phyloP scores from a whole-genome alignment of 495 filamentous ascomycete species.

The Xylaria grammica region DNA sequence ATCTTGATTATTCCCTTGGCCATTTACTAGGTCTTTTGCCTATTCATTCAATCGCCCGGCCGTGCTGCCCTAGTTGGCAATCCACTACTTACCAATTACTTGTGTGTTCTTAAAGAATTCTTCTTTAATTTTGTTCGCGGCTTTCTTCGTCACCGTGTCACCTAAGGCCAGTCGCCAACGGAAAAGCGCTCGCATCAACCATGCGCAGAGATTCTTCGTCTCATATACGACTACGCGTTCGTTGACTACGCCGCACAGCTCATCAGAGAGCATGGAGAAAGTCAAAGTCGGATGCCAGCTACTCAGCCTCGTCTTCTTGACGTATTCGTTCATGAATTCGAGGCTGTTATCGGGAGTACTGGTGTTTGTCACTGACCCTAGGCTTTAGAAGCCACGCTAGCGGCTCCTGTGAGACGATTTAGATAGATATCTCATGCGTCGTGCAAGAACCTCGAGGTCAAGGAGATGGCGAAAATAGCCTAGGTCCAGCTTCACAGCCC shows the following conservation, averaged over 20 bases:
- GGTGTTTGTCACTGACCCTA: background rate
- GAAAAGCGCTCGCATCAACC: conserved; percentile 57
- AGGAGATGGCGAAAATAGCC: background rate
- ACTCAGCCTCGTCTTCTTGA: conserved; percentile 22
- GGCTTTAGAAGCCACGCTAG: background rate
- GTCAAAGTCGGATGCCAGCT: conserved; percentile 47
- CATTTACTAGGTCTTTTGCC: too few species aligned
- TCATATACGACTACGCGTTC: conserved; percentile 51
- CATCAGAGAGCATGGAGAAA: conserved; percentile 52
- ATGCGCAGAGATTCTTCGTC: conserved; percentile 36
- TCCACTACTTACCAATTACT: too few species aligned
- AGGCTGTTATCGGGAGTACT: background rate
- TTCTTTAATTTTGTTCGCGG: conserved; percentile 41
- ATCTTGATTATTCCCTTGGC: too few species aligned
- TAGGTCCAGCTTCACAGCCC: background rate
- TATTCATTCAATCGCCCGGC: too few species aligned
- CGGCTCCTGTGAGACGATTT: background rate
- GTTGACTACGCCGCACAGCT: conserved; percentile 55
- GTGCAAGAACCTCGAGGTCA: conserved; percentile 2
- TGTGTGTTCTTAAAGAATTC: too few species aligned
- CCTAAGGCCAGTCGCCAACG: conserved; percentile 50
- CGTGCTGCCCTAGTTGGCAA: too few species aligned
- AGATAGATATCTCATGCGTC: background rate
- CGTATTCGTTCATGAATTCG: conserved; percentile 22
- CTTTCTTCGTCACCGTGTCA: conserved; percentile 60